phyloP scores from a whole-genome alignment of 2,329 filamentous ascomycete species.

The Plectosphaerella sp. region DNA sequence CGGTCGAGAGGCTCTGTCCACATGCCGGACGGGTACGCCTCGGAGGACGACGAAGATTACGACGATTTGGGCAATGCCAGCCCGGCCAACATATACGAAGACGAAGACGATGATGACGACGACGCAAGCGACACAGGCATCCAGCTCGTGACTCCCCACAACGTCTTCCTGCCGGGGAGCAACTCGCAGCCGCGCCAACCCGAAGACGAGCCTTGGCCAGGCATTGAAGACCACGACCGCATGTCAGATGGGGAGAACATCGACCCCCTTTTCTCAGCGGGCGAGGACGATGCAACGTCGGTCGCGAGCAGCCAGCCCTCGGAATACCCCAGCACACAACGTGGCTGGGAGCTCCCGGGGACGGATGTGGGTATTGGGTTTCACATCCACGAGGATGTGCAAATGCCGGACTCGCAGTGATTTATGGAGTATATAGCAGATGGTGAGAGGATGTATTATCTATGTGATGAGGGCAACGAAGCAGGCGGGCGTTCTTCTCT shows the following conservation, averaged over 20 bases:
- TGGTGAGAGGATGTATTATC: no score
- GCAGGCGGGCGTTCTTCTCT: no score
- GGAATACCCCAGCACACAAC: constrained; percentile 51
- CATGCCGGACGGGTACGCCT: constrained; percentile 9
- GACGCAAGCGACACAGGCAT: constrained; percentile 20
- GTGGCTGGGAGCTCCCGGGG: constrained; percentile 28
- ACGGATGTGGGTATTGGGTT: constrained; percentile 23
- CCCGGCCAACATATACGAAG: constrained; percentile 19
- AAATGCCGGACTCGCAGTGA: neutral
- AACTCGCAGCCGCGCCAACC: constrained; percentile 29
- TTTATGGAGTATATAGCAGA: no score
- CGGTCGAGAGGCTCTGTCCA: constrained; percentile 16
- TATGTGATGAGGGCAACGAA: no score
- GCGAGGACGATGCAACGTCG: constrained; percentile 20
- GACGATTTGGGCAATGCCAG: constrained; percentile 13
- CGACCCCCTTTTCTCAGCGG: constrained; percentile 30
- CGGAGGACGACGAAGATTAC: constrained; percentile 18
- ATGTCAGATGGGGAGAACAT: constrained; percentile 47
- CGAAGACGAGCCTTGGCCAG: constrained; percentile 54
- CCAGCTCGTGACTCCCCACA: constrained; percentile 18
- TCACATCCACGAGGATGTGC: constrained; percentile 34
- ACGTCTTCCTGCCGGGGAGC: constrained; percentile 6
- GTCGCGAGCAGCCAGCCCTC: constrained; percentile 47
- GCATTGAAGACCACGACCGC: constrained; percentile 46
- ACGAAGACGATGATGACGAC: constrained; percentile 26